Percentiles rank a stretch among this genome's conserved stretches.
Conservation (phyloP, 2,329 filamentous ascomycete genomes). For the Fusarium papillatum region DNA sequence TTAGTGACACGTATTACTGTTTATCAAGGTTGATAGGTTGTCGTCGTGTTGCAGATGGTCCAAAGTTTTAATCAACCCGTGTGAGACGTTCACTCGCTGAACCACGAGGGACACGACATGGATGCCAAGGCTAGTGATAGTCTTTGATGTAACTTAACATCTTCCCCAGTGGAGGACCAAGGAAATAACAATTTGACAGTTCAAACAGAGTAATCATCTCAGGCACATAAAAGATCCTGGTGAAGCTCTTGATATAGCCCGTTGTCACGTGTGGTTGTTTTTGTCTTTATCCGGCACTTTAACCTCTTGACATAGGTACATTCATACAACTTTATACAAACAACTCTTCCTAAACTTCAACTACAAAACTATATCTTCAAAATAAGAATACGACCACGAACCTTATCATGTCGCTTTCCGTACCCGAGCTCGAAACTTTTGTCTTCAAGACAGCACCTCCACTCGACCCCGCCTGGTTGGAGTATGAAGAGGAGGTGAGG, state of each 20-base stretch:
- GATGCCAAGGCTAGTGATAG: not conserved
- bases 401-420: constrained; percentile 30
- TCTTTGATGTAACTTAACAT: not conserved
- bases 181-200: not conserved
- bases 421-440: constrained; percentile 37
- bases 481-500: constrained; percentile 49
- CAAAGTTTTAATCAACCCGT: not conserved
- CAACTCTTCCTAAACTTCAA: not conserved
- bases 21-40: not conserved
- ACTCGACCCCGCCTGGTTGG: constrained; percentile 56
- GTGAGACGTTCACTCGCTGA: not conserved
- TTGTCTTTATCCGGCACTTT: constrained; percentile 23
- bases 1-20: not conserved
- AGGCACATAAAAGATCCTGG: no score
- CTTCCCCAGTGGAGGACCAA: not conserved
- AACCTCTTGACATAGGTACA: not conserved
- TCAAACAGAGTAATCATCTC: not conserved
- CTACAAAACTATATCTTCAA: not conserved
- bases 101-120: not conserved
- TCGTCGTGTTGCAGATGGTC: not conserved
- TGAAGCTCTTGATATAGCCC: not conserved
- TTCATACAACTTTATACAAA: not conserved
- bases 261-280: constrained; percentile 16
- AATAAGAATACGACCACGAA: not conserved
- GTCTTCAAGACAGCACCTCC: constrained; percentile 51